Base-by-base conservation (phyloP, 106 monocot genomes). In the Agapanthus africanus region DNA sequence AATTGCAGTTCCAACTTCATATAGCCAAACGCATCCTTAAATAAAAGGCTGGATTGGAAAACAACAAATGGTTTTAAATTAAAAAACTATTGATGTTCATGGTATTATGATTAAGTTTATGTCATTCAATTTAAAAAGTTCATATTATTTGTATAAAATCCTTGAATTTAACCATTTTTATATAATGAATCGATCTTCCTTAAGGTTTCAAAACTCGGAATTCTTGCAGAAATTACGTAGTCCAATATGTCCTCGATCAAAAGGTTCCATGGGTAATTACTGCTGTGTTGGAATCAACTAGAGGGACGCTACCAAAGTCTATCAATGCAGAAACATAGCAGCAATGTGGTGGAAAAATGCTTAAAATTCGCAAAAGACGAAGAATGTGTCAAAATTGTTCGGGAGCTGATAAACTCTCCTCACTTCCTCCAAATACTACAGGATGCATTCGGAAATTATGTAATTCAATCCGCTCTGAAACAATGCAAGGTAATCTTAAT, bases 331-430 rank as follows among this genome's bases (percentile, higher is more conserved):
- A 84, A 77, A 49, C 70, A 67, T 40, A 74, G 84, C 76, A 84
- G 84, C 64, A 59, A 79, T 63, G 84, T 84, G n/a, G 80, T 80
- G 10, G 84, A 84, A 49, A 77, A 37, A 70, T 84, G 84, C 70
- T 54, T 84, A n/a, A 66, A 51, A 18, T 41, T 59, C 13, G 21
- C 61, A 3, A 61, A 42, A 52, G 72, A 73, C 27, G 66, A 73
- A 7, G n/a, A 71, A 11, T 21, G 6, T 27, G 34, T 22, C 54
- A 70, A 54, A 41, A 84, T 84, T 23, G 62, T 84, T 32, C 31
- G 30, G 21, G 84, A 84, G 42, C 47, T 84, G 39, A 65, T 77
- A 10, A 15, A 46, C 8, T 30, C 54, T 62, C 36, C 77, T 32
- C 46, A n/a, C 2, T 60, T 84, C 3, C 42, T 63, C 1, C 63